Evolutionary conservation across 225 moss, liverwort and hornwort species (phyloP).

Genomic region (Polytrichum formosum): DNA sequence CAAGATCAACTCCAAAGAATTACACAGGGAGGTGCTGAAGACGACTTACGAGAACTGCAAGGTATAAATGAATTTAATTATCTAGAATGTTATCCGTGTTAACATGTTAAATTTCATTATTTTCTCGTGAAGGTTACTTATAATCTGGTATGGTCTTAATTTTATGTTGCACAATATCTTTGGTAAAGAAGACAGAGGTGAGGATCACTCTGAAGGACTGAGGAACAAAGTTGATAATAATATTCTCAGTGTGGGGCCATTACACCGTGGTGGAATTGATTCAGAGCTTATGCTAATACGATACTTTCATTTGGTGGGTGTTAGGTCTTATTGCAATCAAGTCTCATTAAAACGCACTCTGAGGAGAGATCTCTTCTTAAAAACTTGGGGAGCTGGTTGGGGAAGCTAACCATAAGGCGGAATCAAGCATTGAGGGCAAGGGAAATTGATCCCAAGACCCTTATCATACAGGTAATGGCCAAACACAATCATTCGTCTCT

Average conservation of each 20-base stretch:
- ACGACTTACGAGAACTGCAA: constrained; percentile 98
- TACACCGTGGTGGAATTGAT: too few species aligned
- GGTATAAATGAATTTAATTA: constrained; percentile 15
- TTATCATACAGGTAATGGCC: constrained; percentile 75
- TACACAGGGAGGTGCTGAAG: constrained; percentile 89
- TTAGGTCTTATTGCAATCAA: constrained; percentile 88
- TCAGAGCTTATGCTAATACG: too few species aligned
- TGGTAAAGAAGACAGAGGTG: too few species aligned
- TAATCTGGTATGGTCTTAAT: too few species aligned
- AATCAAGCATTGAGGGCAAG: constrained; percentile 92
- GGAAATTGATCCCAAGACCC: constrained; percentile 95
- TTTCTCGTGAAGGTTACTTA: too few species aligned
- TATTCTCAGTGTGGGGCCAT: too few species aligned
- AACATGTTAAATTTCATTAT: constrained; percentile 4
- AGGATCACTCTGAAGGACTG: too few species aligned
- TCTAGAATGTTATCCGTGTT: too few species aligned
- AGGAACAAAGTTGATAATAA: too few species aligned
- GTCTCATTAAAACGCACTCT: constrained; percentile 88
- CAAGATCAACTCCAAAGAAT: constrained; percentile 70
- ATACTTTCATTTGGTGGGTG: constrained; percentile 1
- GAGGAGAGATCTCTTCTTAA: constrained; percentile 95
- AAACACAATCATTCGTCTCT: too few species aligned
- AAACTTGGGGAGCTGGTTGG: constrained; percentile 97
- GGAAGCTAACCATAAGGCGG: constrained; percentile 96
- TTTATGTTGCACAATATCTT: too few species aligned